Base-by-base conservation (phyloP, 2,329 filamentous ascomycete species). In the Rosellinia necatrix region DNA sequence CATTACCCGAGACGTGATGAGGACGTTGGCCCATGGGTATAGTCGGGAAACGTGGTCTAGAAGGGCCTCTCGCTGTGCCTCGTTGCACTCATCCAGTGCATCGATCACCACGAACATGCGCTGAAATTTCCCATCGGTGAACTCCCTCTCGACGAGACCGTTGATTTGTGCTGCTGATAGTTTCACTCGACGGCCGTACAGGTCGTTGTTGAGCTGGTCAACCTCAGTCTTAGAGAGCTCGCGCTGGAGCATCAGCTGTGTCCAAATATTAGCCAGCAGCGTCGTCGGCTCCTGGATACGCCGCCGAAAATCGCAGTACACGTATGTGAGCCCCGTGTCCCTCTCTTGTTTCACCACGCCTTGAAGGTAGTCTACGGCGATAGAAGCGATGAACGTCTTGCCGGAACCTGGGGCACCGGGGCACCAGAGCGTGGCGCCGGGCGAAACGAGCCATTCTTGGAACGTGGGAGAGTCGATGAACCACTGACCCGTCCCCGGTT, bases 291-390 rank as follows among this genome's bases (percentile, higher is more conserved):
- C 52, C 38, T 49, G 43, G 6, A 19, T 49, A 29, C 43, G 50
- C 21, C 46, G 44, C 21, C 52, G 37, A 9, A 55, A 55, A 48
- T 55, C 44, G 52, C 44, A 55, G 29, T 49, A 55, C 21, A 55
- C 29, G 43, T 55, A 55, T 17, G 44, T 47, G 12, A 55, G 35
- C 15, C 42, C 52, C n/a, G 52, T 49, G 13, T 55, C 38, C 24
- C 17, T 35, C 37, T 49, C 52, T 12, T 29, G 27, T 22, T 53
- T 40, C 25, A 53, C 42, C 12, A 47, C 10, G 3, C 17, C 29
- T n/a, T 54, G 35, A 17, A 54, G 44, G n/a, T 49, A 37, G 30
- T 54, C 37, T 5, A 54, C 43, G 27, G 34, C 35, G 49, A 49
- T 49, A 19, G 51, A 42, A 8, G 51, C 43, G 24, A 53, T 53